Conservation (phyloP, 2,329 filamentous ascomycete species). For the Penicillium italicum region DNA sequence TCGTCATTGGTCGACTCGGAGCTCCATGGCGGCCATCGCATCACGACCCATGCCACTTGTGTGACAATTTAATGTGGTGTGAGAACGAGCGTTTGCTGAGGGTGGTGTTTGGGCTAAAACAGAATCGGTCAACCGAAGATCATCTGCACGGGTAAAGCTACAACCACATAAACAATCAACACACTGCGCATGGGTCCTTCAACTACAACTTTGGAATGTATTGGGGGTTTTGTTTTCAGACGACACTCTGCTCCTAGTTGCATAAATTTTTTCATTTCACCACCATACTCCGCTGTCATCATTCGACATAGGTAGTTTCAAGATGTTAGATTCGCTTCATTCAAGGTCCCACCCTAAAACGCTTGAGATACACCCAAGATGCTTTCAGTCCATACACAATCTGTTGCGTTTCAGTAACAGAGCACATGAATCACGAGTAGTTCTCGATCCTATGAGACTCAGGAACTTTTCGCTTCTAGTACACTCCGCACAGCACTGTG, state of each 20-base stretch:
- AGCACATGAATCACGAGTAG: no score
- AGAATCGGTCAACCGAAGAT: not conserved
- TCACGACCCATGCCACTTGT: slow-evolving; percentile 34
- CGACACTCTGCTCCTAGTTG: no score
- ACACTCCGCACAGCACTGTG: no score
- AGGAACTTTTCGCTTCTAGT: no score
- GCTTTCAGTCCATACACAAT: no score
- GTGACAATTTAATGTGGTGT: not conserved
- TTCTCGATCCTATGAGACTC: no score
- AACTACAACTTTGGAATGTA: not conserved
- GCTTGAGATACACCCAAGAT: no score
- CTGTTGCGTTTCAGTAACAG: no score
- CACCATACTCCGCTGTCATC: not conserved
- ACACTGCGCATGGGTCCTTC: not conserved
- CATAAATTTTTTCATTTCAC: no score
- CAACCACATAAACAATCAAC: not conserved
- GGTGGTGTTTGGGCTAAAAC: slow-evolving; percentile 14
- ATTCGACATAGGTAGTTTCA: not conserved
- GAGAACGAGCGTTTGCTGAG: not conserved
- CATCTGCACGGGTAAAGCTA: not conserved
- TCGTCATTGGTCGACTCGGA: slow-evolving; percentile 32
- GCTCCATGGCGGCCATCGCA: slow-evolving; percentile 51
- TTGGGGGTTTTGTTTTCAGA: no score
- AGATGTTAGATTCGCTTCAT: no score
- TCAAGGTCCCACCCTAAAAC: no score